Percentiles rank a stretch among this genome's conserved stretches.
These are phyloP conservation scores for Boletus barrowsii DNA, from an alignment of 768 basidiomycete species.

Conservation along the genomic window DNA sequence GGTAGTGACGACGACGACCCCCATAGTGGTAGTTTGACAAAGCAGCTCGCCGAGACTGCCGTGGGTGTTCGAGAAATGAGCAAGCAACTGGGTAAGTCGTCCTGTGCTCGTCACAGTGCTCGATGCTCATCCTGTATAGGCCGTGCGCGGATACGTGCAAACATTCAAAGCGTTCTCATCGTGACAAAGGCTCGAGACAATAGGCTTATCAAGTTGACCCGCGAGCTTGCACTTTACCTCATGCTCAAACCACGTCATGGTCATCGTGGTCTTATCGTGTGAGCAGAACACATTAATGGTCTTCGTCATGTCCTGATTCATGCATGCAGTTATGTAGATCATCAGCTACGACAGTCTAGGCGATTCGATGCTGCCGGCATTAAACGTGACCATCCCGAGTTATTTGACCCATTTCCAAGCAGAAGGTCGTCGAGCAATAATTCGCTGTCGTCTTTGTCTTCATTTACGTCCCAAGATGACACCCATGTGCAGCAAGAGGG, in stretches of 20 bases:
- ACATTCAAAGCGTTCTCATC: conserved; percentile 91
- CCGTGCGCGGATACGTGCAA: conserved; percentile 85
- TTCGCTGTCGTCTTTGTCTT: conserved; percentile 55
- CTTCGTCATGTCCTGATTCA: conserved; percentile 13
- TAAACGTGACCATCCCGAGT: conserved; percentile 77
- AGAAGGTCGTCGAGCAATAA: conserved; percentile 69
- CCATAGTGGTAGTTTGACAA: conserved; percentile 76
- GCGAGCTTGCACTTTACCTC: conserved; percentile 90
- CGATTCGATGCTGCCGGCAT: conserved; percentile 95
- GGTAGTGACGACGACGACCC: conserved; percentile 59
- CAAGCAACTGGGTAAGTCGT: conserved; percentile 84
- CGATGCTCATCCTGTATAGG: conserved; percentile 47
- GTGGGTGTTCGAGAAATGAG: conserved; percentile 98
- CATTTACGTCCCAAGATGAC: conserved; percentile 41
- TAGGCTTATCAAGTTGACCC: conserved; percentile 89
- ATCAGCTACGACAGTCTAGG: conserved; percentile 82
- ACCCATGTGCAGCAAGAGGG: conserved; percentile 59
- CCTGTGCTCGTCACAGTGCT: background rate
- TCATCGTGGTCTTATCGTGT: conserved; percentile 85
- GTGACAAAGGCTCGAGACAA: conserved; percentile 99
- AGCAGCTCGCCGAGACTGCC: conserved; percentile 93
- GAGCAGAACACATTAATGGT: conserved; percentile 27
- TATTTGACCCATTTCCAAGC: conserved; percentile 77
- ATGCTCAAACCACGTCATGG: conserved; percentile 81
- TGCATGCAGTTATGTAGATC: conserved; percentile 80